Percentiles rank a stretch among this genome's conserved stretches.
phyloP scores from a whole-genome alignment of 2,329 filamentous ascomycete species.

The Pseudogymnoascus sp. region DNA sequence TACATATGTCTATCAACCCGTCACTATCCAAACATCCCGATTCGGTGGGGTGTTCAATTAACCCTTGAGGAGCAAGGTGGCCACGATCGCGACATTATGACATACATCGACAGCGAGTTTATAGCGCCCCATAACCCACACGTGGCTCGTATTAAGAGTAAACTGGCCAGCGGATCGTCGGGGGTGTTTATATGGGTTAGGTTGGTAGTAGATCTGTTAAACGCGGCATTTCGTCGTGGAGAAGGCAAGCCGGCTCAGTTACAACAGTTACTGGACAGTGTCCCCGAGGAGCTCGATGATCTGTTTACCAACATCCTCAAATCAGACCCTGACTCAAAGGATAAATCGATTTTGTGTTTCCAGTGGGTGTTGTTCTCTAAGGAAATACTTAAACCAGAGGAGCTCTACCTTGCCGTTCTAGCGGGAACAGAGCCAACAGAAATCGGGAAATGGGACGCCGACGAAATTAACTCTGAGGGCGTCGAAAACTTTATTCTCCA shows the following conservation, averaged over 20 bases:
- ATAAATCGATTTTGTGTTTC: constrained; percentile 38
- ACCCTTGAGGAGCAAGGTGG: constrained; percentile 22
- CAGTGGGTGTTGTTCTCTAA: constrained; percentile 46
- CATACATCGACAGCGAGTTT: constrained; percentile 23
- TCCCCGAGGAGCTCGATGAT: constrained; percentile 34
- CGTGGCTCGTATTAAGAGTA: constrained; percentile 17
- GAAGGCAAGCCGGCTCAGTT: background rate
- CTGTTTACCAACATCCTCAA: constrained; percentile 45
- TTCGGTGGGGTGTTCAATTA: constrained; percentile 19
- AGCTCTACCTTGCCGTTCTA: constrained; percentile 39
- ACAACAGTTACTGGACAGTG: constrained; percentile 10
- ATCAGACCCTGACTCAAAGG: constrained; percentile 35
- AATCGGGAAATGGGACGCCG: constrained; percentile 18
- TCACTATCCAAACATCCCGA: constrained; percentile 24
- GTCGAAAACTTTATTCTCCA: constrained; percentile 31
- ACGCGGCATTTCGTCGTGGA: constrained; percentile 32
- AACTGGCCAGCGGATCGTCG: constrained; percentile 19
- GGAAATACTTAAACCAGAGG: constrained; percentile 33
- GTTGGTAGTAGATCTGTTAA: constrained; percentile 31
- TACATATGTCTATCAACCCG: constrained; percentile 23
- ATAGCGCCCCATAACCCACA: constrained; percentile 14
- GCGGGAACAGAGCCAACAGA: constrained; percentile 22
- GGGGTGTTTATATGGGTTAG: constrained; percentile 25
- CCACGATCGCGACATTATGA: constrained; percentile 24
- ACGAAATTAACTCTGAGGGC: constrained; percentile 20